Percentiles rank a stretch among this genome's conserved stretches.
Conservation (phyloP, 2,329 filamentous ascomycete genomes). For the Chaetothyriales sp. region DNA sequence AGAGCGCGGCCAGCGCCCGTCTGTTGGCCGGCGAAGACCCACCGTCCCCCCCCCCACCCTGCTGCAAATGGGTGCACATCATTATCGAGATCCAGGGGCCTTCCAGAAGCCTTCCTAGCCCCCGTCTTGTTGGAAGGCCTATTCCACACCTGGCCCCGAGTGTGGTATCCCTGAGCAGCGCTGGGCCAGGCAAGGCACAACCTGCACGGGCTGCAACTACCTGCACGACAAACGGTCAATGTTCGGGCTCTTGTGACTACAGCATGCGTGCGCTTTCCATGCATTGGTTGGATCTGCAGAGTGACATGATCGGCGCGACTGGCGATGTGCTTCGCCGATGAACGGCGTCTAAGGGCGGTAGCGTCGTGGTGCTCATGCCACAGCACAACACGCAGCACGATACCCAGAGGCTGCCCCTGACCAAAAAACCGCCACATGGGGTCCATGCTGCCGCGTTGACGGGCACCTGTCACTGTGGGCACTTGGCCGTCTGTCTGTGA, state of each 20-base stretch:
- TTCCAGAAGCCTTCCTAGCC: neutral
- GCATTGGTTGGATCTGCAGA: neutral
- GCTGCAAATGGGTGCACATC: neutral
- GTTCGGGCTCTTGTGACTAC: neutral
- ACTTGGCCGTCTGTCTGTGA: no score
- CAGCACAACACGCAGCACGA: neutral
- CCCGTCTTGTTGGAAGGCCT: neutral
- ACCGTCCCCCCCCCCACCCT: neutral
- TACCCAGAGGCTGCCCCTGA: neutral
- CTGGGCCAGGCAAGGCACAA: neutral
- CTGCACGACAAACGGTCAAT: neutral
- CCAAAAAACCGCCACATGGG: neutral
- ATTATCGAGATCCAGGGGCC: neutral
- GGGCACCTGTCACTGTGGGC: neutral
- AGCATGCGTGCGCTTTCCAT: no score
- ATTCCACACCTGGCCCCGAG: neutral
- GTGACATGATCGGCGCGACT: neutral
- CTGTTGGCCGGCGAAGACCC: neutral
- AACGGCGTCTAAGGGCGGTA: neutral
- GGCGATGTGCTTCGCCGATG: neutral
- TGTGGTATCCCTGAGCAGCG: neutral
- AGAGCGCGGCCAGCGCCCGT: neutral
- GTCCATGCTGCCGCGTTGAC: neutral
- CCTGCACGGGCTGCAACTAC: no score
- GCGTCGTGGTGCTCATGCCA: neutral